Evolutionary conservation across 805 yeast species (phyloP).

Genomic region (Starmera dryadoides): DNA sequence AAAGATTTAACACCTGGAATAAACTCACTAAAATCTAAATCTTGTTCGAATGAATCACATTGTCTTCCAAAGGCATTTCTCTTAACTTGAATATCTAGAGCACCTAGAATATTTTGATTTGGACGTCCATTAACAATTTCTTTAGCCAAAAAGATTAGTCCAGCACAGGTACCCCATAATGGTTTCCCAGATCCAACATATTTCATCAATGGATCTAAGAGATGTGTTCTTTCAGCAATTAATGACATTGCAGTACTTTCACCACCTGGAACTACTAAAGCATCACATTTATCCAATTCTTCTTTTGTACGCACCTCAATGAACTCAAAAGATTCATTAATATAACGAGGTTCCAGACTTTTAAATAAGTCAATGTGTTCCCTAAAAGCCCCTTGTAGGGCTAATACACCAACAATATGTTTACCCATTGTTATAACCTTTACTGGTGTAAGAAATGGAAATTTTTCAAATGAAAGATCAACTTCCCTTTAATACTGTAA

Average conservation of each 20-base stretch:
- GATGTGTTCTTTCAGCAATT: slow-evolving; percentile 57
- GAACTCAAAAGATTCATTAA: slow-evolving; percentile 22
- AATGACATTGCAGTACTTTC: slow-evolving; percentile 66
- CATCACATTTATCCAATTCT: slow-evolving; percentile 46
- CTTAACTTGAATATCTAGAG: slow-evolving; percentile 53
- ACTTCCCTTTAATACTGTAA: too few relatives aligned
- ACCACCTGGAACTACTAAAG: slow-evolving; percentile 64
- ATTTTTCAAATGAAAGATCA: too few relatives aligned
- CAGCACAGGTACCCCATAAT: slow-evolving; percentile 87
- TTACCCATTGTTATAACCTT: background rate
- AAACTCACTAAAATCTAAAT: slow-evolving; percentile 33
- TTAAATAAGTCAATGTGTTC: slow-evolving; percentile 56
- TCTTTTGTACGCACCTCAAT: slow-evolving; percentile 44
- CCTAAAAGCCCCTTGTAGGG: slow-evolving; percentile 72
- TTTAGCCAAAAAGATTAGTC: slow-evolving; percentile 59
- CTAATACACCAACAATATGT: slow-evolving; percentile 54
- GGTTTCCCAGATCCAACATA: slow-evolving; percentile 47
- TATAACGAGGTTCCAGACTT: slow-evolving; percentile 24
- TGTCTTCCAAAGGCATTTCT: slow-evolving; percentile 81
- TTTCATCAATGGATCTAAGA: slow-evolving; percentile 45
- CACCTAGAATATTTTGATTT: slow-evolving; percentile 54
- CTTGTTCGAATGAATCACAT: slow-evolving; percentile 50
- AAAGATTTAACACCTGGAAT: slow-evolving; percentile 33
- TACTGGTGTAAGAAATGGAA: too few relatives aligned
- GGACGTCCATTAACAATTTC: slow-evolving; percentile 44